phyloP scores from a whole-genome alignment of 805 yeast species.

The Myxozyma lipomycoides region DNA sequence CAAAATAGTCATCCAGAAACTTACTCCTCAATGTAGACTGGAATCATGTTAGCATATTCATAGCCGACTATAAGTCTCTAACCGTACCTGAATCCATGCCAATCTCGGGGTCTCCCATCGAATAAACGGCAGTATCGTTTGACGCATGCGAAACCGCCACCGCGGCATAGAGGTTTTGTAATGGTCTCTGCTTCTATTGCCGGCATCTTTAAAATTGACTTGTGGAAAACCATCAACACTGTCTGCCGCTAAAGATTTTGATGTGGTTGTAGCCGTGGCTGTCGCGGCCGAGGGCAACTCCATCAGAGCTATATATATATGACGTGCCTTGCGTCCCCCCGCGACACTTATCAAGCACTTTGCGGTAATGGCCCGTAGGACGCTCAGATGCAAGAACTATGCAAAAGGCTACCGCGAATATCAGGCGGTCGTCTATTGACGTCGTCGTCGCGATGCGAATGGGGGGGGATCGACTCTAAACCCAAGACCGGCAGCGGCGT shows the following conservation, averaged over 20 bases:
- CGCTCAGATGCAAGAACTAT: no score
- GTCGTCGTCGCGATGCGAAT: no score
- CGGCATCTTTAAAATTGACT: conserved; percentile 54
- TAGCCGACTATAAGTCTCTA: not conserved
- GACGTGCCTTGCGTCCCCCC: no score
- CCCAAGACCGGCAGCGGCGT: no score
- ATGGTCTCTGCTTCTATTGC: conserved; percentile 62
- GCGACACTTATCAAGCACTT: no score
- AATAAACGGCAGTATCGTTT: conserved; percentile 51
- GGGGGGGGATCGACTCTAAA: no score
- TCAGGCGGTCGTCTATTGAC: no score
- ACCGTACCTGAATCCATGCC: conserved; percentile 50
- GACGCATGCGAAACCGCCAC: conserved; percentile 53
- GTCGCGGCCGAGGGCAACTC: not conserved
- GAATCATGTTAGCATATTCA: no score
- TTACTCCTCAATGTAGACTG: conserved; percentile 43
- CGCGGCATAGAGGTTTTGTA: conserved; percentile 58
- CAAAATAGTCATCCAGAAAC: conserved; percentile 66
- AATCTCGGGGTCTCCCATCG: conserved; percentile 62
- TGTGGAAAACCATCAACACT: conserved; percentile 15
- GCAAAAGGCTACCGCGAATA: no score
- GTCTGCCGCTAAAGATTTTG: conserved; percentile 9
- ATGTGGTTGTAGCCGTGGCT: not conserved
- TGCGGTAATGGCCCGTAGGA: no score
- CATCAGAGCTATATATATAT: no score